phyloP scores from a whole-genome alignment of 2,329 filamentous ascomycete species.

The Fusarium acutatum region DNA sequence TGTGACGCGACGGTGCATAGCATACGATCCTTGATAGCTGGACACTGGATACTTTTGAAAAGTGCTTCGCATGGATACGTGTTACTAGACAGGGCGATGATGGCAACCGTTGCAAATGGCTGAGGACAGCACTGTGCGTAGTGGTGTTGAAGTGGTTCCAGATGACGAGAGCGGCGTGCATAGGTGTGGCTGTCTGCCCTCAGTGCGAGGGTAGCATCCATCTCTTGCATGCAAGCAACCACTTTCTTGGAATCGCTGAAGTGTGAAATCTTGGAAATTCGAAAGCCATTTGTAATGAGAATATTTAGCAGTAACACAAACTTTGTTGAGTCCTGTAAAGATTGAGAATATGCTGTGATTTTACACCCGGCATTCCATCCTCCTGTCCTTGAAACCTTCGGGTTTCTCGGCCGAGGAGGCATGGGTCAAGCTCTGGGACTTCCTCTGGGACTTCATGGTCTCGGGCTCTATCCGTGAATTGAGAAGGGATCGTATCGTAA shows the following conservation, averaged over 20 bases:
- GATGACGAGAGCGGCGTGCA: slow-evolving; percentile 41
- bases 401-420: slow-evolving; percentile 3
- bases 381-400: not conserved
- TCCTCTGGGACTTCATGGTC: not conserved
- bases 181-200: slow-evolving; percentile 23
- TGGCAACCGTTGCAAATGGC: slow-evolving; percentile 20
- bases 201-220: slow-evolving; percentile 31
- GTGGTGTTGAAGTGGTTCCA: slow-evolving; percentile 34
- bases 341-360: not conserved
- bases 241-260: not conserved
- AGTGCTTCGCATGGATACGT: not conserved
- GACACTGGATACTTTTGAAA: not conserved
- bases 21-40: not conserved
- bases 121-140: not conserved
- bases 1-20: slow-evolving; percentile 23
- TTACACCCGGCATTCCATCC: not conserved
- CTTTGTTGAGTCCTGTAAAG: not conserved
- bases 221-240: slow-evolving; percentile 17
- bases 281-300: not conserved
- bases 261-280: slow-evolving; percentile 13
- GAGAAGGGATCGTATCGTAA: slow-evolving; percentile 14
- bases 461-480: slow-evolving; percentile 18
- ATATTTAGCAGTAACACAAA: not conserved
- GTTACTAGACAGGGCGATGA: slow-evolving; percentile 15
- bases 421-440: not conserved